A percentile compares a stretch with the other conserved stretches of the same genome.
Conservation (phyloP, 129 eudicot species). For the Helichrysum umbraculigerum region DNA sequence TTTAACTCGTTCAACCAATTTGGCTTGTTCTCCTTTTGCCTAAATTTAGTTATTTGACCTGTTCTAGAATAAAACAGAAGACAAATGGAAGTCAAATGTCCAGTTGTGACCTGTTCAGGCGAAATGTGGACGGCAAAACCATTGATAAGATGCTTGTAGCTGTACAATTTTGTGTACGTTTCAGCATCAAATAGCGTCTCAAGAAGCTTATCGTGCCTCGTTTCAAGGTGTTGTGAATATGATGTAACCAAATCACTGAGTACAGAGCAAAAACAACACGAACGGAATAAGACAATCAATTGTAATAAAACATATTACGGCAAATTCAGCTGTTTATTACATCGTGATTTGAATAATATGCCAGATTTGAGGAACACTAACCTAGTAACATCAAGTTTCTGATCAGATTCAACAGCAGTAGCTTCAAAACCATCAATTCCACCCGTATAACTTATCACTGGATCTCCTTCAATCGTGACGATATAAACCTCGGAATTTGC, state of each 20-base stretch:
- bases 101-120: slow-evolving; percentile 89
- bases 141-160: slow-evolving; percentile 89
- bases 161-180: slow-evolving; percentile 82
- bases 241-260: slow-evolving; percentile 78
- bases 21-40: neutral
- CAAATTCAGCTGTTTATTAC: neutral
- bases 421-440: slow-evolving; percentile 83
- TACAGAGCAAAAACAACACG: neutral
- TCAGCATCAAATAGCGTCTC: slow-evolving; percentile 67
- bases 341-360: neutral
- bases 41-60: neutral
- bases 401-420: slow-evolving; percentile 87
- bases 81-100: slow-evolving; percentile 8
- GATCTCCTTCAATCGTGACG: slow-evolving; percentile 85
- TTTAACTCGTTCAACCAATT: neutral
- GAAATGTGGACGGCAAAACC: slow-evolving; percentile 88
- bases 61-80: neutral
- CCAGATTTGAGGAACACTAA: slow-evolving; percentile 30
- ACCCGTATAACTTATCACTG: slow-evolving; percentile 85
- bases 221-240: slow-evolving; percentile 76
- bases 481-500: slow-evolving; percentile 70
- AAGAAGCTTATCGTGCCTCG: slow-evolving; percentile 79
- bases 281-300: neutral
- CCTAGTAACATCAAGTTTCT: slow-evolving; percentile 86
- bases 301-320: neutral